Base-by-base conservation (phyloP, 768 basidiomycete genomes). In the Cytidiella melzeri region DNA sequence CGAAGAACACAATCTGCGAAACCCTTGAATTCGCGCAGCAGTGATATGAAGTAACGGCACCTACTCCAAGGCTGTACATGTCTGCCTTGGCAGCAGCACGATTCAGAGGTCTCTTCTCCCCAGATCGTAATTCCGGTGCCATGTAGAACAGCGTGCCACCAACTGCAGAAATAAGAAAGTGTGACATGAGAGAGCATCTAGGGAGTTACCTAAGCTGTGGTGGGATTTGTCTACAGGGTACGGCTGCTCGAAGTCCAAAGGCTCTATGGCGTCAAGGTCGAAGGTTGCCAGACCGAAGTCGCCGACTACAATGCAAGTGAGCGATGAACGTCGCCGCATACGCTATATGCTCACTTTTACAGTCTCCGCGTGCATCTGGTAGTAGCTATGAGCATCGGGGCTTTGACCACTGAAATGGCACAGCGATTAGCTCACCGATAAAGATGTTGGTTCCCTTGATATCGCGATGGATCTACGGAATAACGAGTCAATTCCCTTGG, bases 391-490 rank as follows among this genome's bases (percentile, higher is more conserved):
- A n/a, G n/a, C n/a, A n/a, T n/a, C n/a, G n/a, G n/a, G n/a, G n/a
- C n/a, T n/a, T n/a, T n/a, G n/a, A n/a, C n/a, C n/a, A n/a, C n/a
- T n/a, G n/a, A n/a, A n/a, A n/a, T n/a, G n/a, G n/a, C n/a, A n/a
- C n/a, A n/a, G n/a, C n/a, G n/a, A n/a, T n/a, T n/a, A n/a, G 64
- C 76, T 25, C 56, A 90, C 91, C 90, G 43, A 95, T 91, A 66
- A 97, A 92, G 54, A 97, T 92, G 59, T 97, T 97, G 0, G 87
- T 88, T 12, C 92, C 69, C 63, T 97, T 97, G 63, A 97, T 88
- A 63, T 96, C 93, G 44, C 88, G 73, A 66, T 91, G 87, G 46
- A 91, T 66, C 79, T 81, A 15, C n/a, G n/a, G 28, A 45, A 43
- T 39, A 47, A 5, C 15, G 40, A 7, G 24, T 7, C 30, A 15